A percentile compares a stretch with the other conserved stretches of the same genome.
These are phyloP conservation scores for Scedosporium minutisporum DNA, from an alignment of 2,329 filamentous ascomycete species.

Conservation along the genomic window DNA sequence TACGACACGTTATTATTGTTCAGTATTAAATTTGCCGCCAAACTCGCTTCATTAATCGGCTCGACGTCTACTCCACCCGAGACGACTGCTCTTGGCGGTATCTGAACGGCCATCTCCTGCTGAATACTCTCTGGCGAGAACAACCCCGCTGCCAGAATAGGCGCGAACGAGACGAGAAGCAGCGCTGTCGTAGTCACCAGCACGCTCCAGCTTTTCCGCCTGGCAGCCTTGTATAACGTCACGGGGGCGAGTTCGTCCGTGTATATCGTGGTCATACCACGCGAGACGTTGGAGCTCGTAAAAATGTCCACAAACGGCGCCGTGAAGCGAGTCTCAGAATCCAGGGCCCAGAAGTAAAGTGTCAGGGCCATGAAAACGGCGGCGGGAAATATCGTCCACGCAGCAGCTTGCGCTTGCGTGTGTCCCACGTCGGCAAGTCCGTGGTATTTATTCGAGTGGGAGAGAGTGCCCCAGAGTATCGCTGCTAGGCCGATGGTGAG, in stretches of 20 bases:
- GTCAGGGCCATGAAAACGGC: slow-evolving; percentile 13
- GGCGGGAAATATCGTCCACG: slow-evolving; percentile 18
- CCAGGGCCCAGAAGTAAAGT: slow-evolving; percentile 16
- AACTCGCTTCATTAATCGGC: slow-evolving; percentile 9
- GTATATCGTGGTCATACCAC: slow-evolving; percentile 17
- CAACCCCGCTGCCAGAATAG: slow-evolving; percentile 18
- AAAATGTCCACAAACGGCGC: slow-evolving; percentile 17
- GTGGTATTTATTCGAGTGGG: slow-evolving; percentile 12
- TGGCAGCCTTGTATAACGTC: slow-evolving; percentile 16
- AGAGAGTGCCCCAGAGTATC: slow-evolving; percentile 14
- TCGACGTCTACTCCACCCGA: slow-evolving; percentile 12
- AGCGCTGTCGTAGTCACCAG: slow-evolving; percentile 16
- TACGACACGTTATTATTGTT: slow-evolving; percentile 13
- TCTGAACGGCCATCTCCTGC: slow-evolving; percentile 13
- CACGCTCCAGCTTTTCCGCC: slow-evolving; percentile 17
- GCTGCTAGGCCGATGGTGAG: slow-evolving; percentile 12
- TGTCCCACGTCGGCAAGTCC: slow-evolving; percentile 8
- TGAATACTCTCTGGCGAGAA: slow-evolving; percentile 15
- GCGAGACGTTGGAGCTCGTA: slow-evolving; percentile 14
- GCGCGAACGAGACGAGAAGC: slow-evolving; percentile 19
- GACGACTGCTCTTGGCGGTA: slow-evolving; percentile 14
- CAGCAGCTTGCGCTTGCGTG: slow-evolving; percentile 2
- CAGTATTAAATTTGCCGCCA: slow-evolving; percentile 14
- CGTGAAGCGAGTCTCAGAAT: slow-evolving; percentile 16
- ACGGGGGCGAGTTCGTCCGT: slow-evolving; percentile 18